Percentiles rank a stretch among this genome's conserved stretches.
Conservation (phyloP, 2,329 filamentous ascomycete species). For the Drechslerella coelobrocha region DNA sequence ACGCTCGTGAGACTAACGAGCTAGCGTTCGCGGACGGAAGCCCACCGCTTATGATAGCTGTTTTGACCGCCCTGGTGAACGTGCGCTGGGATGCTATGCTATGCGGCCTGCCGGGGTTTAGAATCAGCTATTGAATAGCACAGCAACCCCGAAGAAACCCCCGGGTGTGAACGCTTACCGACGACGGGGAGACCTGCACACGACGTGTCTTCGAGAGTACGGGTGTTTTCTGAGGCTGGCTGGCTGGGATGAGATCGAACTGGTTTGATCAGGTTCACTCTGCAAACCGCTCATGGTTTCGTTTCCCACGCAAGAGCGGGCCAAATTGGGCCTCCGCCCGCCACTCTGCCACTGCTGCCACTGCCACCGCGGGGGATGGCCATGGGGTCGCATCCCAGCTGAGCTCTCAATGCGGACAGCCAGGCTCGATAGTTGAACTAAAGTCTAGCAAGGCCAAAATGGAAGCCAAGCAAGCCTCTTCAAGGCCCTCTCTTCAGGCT, state of each 20-base stretch:
- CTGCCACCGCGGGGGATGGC: no score
- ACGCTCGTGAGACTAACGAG: slow-evolving; percentile 45
- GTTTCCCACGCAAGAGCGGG: no score
- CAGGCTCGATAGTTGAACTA: no score
- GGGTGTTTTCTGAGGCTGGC: background rate
- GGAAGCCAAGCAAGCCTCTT: no score
- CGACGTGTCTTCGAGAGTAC: background rate
- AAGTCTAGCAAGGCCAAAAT: no score
- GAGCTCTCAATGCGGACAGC: no score
- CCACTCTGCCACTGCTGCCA: no score
- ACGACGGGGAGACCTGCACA: background rate
- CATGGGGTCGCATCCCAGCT: no score
- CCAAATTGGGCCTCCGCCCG: no score
- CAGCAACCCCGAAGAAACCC: slow-evolving; percentile 1
- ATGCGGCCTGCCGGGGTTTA: slow-evolving; percentile 10
- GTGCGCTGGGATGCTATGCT: slow-evolving; percentile 10
- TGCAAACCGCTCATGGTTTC: no score
- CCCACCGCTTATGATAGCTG: slow-evolving; percentile 50
- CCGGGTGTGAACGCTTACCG: background rate
- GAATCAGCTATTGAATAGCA: slow-evolving; percentile 10
- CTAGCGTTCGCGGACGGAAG: slow-evolving; percentile 49
- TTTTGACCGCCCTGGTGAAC: slow-evolving; percentile 29
- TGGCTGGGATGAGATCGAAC: background rate
- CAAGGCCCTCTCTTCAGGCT: no score
- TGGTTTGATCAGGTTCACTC: no score